These are phyloP conservation scores for Carpinus viminea DNA, from an alignment of 306 rosid species.

Conservation along the genomic window DNA sequence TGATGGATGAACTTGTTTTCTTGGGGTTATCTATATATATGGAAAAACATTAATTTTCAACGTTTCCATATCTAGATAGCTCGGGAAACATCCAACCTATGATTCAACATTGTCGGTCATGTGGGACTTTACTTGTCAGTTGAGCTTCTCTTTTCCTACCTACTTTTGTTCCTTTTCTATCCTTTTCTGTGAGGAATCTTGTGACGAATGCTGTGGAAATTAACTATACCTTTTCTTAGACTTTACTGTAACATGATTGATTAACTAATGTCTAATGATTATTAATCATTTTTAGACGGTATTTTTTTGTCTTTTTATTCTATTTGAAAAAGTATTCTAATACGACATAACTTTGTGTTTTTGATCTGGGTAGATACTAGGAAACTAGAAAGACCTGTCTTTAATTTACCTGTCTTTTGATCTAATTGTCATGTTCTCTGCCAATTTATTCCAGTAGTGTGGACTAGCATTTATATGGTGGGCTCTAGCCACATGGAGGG, in stretches of 20 bases:
- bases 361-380: too few species aligned
- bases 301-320: too few species aligned
- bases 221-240: conserved; percentile 1
- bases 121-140: conserved; percentile 30
- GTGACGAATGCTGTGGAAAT: conserved; percentile 31
- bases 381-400: too few species aligned
- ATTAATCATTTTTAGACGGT: too few species aligned
- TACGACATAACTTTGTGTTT: too few species aligned
- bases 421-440: not conserved
- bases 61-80: conserved; percentile 39
- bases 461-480: not conserved
- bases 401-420: not conserved
- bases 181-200: conserved; percentile 40
- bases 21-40: conserved; percentile 5
- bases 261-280: too few species aligned
- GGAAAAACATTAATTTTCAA: conserved; percentile 8
- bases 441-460: not conserved
- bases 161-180: conserved; percentile 2
- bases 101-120: conserved; percentile 42
- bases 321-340: too few species aligned
- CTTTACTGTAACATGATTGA: conserved; percentile 3
- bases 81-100: conserved; percentile 43
- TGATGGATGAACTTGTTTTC: conserved; percentile 28
- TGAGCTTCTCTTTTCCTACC: conserved; percentile 28
- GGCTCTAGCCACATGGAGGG: not conserved